Conservation (phyloP, 768 basidiomycete species). For the Tricholoma saponaceum region DNA sequence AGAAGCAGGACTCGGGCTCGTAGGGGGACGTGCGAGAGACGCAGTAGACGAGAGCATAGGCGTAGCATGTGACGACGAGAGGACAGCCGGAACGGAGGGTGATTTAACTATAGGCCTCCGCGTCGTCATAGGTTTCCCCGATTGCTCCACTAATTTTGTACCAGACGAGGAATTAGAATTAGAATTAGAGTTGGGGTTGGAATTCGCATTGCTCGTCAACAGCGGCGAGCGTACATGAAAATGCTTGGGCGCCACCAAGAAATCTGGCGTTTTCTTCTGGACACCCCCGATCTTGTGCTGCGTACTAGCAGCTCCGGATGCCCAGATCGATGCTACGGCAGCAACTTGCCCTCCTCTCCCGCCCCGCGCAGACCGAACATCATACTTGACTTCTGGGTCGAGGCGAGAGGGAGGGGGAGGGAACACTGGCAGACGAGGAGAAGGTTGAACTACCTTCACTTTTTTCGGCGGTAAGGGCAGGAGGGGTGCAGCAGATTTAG, state of each 20-base stretch:
- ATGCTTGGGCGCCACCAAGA: conserved; percentile 4
- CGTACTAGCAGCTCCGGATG: conserved; percentile 44
- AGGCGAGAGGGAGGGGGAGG: conserved; percentile 21
- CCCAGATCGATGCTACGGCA: conserved; percentile 73
- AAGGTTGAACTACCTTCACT: conserved; percentile 14
- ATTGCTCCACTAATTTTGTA: conserved; percentile 11
- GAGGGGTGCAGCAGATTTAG: conserved; percentile 15
- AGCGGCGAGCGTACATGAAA: neutral
- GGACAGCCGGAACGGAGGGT: conserved; percentile 60
- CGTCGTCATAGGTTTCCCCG: conserved; percentile 18
- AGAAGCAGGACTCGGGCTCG: too few relatives aligned
- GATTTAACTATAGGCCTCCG: conserved; percentile 46
- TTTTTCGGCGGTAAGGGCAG: conserved; percentile 9
- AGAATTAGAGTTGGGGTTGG: neutral
- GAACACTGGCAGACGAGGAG: conserved; percentile 28
- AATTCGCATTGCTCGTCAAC: neutral
- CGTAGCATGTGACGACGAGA: conserved; percentile 70
- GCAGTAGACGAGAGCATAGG: conserved; percentile 76
- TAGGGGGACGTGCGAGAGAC: conserved; percentile 58
- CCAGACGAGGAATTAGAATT: conserved; percentile 8
- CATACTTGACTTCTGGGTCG: conserved; percentile 61
- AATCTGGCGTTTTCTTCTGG: neutral
- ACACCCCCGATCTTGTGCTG: neutral
- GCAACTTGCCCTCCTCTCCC: conserved; percentile 74
- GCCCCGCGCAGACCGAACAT: conserved; percentile 73